Evolutionary conservation across 768 basidiomycete genomes (phyloP), one percentile per base, ranked within the genome.

Genomic region (Cantharellus anzutake): DNA sequence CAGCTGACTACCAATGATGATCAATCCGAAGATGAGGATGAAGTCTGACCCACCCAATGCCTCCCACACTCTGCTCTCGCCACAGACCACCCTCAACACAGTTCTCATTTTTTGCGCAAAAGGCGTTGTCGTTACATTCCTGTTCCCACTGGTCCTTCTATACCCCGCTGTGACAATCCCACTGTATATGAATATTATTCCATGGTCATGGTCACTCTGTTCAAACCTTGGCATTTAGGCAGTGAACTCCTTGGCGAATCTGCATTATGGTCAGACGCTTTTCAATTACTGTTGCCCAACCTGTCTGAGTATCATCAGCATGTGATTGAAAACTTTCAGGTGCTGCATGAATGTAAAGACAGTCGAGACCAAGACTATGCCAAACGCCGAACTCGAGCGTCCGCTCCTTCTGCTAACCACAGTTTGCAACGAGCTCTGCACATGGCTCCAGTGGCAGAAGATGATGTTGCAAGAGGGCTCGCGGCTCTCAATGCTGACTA

Each of bases 121-220:
- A 48, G 60, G 1, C 3, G 37, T 4, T 38, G 44, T 35, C 20
- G 53, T 7, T 37, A 59, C 1, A 65, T 74, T 41, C 69, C 70
- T 11, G 70, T 74, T 1, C 69, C 68, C 0, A 65, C 74, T 11
- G 75, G 75, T 1, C 60, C 71, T 0, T 40, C 41, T 0, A 58
- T 76, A 0, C 74, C 73, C 3, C 62, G 70, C 0, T 56, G 67
- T 4, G 70, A 75, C 60, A 7, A 39, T 4, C 29, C 59, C 4
- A 58, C 66, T 4, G 3, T n/a, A n/a, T n/a, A 63, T 5, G 63
- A 60, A 0, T 58, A 58, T 4, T 73, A 73, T 59, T 69, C 66
- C 57, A 60, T 69, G 1, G 57, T 72, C 2, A 75, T 75, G 74
- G 59, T 76, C 2, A 68, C 73, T n/a, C 65, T 75, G 0, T 76